Evolutionary conservation across 768 basidiomycete species (phyloP), one percentile per base, ranked within the genome.

Genomic region (Boletus rubescentipes): DNA sequence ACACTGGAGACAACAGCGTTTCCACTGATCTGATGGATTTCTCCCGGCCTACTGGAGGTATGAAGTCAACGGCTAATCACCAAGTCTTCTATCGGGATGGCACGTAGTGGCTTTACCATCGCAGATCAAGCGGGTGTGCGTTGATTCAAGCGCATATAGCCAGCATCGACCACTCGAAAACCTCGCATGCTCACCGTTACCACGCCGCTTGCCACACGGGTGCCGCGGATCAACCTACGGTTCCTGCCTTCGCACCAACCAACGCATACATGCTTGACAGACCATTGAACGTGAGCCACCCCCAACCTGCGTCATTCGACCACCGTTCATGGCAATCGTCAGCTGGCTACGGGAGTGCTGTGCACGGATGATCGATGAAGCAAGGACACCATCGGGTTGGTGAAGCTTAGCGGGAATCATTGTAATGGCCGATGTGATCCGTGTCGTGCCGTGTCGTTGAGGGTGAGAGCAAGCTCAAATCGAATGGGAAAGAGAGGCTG

Each of bases 241-340:
- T n/a, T n/a, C n/a, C n/a, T n/a, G 9, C 8, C 37, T 14, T 35
- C n/a, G 7, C 16, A 26, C 20, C 1, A 26, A 23, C 40, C 36
- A 16, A 46, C 26, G 43, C 34, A 46, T 35, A 30, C 31, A 54
- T 23, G 47, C 43, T 49, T 5, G 36, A 42, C 16, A 30, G 12
- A 35, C 10, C 32, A 20, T 59, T 8, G 26, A 26, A 39, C 34
- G 58, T 60, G 59, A 60, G 49, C 59, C 52, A 60, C 58, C 23
- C 47, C 20, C 12, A 31, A 38, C 15, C 49, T 8, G 32, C 58
- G 14, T 59, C 58, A 49, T 60, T 32, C 58, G 40, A 43, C 46
- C 52, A 42, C 29, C 1, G 16, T 35, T 20, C n/a, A 2, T 52
- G 56, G 14, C 20, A 21, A 6, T 23, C 46, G 31, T 59, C 58